Conservation (phyloP, 2,329 filamentous ascomycete genomes). For the Stagonosporopsis rhizophila region DNA sequence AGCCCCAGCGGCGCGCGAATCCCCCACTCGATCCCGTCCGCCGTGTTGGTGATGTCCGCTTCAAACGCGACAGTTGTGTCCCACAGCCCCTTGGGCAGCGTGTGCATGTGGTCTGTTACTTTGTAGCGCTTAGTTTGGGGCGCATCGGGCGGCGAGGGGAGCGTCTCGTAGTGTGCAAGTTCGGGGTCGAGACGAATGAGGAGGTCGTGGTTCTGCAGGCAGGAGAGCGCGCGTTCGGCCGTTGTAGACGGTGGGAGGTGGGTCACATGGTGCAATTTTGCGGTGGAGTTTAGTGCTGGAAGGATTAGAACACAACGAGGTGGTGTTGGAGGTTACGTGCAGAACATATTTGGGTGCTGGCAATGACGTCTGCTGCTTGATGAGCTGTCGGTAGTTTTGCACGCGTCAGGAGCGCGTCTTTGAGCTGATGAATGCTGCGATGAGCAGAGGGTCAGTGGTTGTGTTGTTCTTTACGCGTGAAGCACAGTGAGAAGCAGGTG, state of each 20-base stretch:
- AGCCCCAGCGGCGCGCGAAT: constrained; percentile 47
- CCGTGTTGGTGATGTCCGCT: constrained; percentile 42
- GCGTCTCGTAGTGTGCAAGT: constrained; percentile 40
- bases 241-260: constrained; percentile 37
- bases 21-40: constrained; percentile 44
- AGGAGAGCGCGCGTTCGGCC: constrained; percentile 28
- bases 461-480: background rate
- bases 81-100: constrained; percentile 46
- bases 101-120: constrained; percentile 48
- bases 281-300: constrained; percentile 43
- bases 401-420: background rate
- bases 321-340: constrained; percentile 22
- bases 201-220: constrained; percentile 47
- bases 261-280: constrained; percentile 44
- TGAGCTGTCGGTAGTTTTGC: background rate
- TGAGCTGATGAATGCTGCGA: background rate
- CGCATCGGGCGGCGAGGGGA: constrained; percentile 27
- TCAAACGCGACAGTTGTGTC: constrained; percentile 47
- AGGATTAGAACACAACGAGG: background rate
- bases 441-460: background rate
- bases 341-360: constrained; percentile 34
- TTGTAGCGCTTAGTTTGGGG: constrained; percentile 45
- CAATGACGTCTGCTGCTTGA: background rate
- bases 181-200: constrained; percentile 49
- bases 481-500: background rate